Base-by-base conservation (phyloP, 345 rosid genomes). In the Salix purpurea region DNA sequence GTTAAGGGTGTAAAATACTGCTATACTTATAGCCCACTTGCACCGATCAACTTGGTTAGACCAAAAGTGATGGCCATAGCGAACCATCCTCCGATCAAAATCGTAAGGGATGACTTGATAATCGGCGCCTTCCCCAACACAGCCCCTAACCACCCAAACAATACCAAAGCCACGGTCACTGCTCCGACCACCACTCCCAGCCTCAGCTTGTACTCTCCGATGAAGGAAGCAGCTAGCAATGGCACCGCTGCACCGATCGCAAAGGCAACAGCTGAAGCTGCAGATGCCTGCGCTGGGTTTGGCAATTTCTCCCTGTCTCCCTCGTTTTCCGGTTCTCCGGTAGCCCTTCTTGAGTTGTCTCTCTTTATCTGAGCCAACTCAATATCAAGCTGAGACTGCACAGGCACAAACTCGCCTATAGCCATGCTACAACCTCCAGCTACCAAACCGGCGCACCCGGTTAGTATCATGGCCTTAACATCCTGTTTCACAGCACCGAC, bases 351-450 rank as follows among this genome's bases (percentile, higher is more conserved):
- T 39, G 79, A 34, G 34, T 69, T 77, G 23, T 88, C 85, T 71
- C 98, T 83, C 70, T 86, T 88, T 78, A 88, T 83, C 23, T 94
- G 98, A 44, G 97, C 93, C 23, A 92, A 7, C 81, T 94, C 94
- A 4, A 92, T 88, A 68, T 94, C 98, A 13, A 91, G 73, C 50
- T 94, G 98, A 16, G 98, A 89, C 77, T 92, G 87, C n/a, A 94
- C 98, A 1, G 98, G 92, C 44, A 94, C 98, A 13, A 88, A 92
- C 83, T 94, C 98, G 19, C 98, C 98, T 2, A 94, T 92, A 14
- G 97, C 97, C 98, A 94, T 94, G 85, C 98, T 94, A 65, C 97
- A 94, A 21, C 95, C 98, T 1, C 98, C 98, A 1, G 97, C 97
- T 0, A 94, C 91, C 21, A 92, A 77, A 4, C 98, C 98, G 0